A percentile compares a stretch with the other conserved stretches of the same genome.
phyloP scores from a whole-genome alignment of 164 flowering plant genomes.

The Stephania yunnanensis region DNA sequence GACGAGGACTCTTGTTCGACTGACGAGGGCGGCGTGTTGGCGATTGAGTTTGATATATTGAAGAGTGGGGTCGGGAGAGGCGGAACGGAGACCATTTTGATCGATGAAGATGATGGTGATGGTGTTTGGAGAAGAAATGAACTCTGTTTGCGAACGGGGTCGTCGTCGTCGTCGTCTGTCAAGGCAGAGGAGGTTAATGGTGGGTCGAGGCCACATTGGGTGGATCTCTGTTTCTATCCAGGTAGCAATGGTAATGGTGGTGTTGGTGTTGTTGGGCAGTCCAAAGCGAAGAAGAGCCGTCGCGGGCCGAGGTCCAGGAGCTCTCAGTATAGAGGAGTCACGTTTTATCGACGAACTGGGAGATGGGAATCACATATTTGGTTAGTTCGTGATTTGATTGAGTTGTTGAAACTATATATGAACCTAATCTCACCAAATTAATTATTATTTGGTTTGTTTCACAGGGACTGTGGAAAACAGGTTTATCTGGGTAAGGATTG shows the following conservation, averaged over 20 bases:
- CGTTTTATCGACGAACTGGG: constrained; percentile 88
- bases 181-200: too few species aligned
- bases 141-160: constrained; percentile 31
- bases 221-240: constrained; percentile 31
- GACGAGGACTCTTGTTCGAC: constrained; percentile 47
- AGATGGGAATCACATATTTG: constrained; percentile 97
- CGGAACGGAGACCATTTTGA: background rate
- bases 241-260: background rate
- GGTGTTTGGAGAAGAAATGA: constrained; percentile 33
- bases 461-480: constrained; percentile 85
- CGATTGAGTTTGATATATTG: constrained; percentile 42
- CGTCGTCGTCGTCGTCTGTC: constrained; percentile 7
- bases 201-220: constrained; percentile 30
- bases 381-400: constrained; percentile 21
- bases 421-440: background rate
- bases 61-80: constrained; percentile 6
- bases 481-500: constrained; percentile 61
- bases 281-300: constrained; percentile 66
- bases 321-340: constrained; percentile 90
- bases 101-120: constrained; percentile 13
- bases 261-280: constrained; percentile 9
- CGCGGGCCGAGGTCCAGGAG: constrained; percentile 95
- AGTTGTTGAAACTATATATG: background rate
- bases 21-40: constrained; percentile 12
- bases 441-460: background rate